phyloP scores from a whole-genome alignment of 106 monocot genomes.

The Allium cepa region DNA sequence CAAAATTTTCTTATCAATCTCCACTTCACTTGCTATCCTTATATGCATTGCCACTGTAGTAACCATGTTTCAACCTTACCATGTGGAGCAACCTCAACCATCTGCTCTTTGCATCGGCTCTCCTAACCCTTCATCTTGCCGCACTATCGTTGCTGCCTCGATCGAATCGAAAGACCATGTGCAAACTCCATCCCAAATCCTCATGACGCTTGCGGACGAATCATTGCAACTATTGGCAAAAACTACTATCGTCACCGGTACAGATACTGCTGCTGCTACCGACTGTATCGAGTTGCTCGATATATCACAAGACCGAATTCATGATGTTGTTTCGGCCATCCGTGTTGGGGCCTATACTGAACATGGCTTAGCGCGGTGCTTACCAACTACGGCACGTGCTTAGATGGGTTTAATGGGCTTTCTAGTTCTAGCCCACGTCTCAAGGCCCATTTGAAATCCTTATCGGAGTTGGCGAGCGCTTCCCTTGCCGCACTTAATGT shows the following conservation, averaged over 20 bases:
- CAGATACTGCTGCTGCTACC: not conserved
- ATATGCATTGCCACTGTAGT: too few relatives aligned
- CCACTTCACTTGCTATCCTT: too few relatives aligned
- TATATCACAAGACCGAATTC: not conserved
- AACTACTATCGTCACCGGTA: too few relatives aligned
- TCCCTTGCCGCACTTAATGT: not conserved
- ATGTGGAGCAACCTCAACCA: not conserved
- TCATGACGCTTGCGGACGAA: not conserved
- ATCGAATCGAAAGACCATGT: not conserved
- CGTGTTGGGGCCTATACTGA: not conserved
- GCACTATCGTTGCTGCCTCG: not conserved
- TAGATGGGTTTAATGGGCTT: not conserved
- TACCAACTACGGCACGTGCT: not conserved
- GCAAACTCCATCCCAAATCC: not conserved
- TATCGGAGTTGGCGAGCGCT: too few relatives aligned
- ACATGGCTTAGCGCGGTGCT: slow-evolving; percentile 10
- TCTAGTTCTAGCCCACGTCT: too few relatives aligned
- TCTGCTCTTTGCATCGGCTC: slow-evolving; percentile 1
- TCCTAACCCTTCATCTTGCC: not conserved
- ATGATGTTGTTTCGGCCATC: not conserved
- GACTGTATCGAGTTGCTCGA: slow-evolving; percentile 2
- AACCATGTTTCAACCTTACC: too few relatives aligned
- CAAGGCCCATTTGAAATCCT: too few relatives aligned
- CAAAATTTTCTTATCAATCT: too few relatives aligned
- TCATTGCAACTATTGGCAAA: not conserved